Conservation (phyloP, 176 grass and related monocot species). For the Carex pumila region DNA sequence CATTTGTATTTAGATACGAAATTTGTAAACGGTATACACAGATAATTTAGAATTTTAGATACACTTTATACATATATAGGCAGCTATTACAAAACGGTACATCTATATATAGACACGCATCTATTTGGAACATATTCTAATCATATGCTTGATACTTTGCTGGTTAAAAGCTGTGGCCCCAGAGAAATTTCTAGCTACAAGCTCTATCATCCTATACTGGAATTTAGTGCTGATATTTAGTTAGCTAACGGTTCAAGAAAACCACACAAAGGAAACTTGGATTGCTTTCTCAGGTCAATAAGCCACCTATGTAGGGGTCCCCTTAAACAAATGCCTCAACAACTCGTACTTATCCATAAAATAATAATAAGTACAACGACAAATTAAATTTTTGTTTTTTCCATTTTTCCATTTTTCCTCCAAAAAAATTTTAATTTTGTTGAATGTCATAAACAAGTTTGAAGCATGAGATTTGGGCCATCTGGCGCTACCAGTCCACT, state of each 20-base stretch:
- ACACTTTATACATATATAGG: not conserved
- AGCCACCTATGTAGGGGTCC: conserved; percentile 1
- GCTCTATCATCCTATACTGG: not conserved
- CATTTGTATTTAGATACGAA: not conserved
- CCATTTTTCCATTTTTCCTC: not conserved
- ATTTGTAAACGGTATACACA: not conserved
- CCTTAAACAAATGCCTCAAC: not conserved
- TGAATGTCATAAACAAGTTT: not conserved
- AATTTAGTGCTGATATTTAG: not conserved
- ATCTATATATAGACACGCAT: not conserved
- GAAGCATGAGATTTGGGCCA: not conserved
- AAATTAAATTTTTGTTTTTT: not conserved
- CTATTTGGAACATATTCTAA: not conserved
- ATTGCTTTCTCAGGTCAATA: not conserved
- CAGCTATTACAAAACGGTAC: not conserved
- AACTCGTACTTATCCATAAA: conserved; percentile 10
- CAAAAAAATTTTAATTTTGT: not conserved
- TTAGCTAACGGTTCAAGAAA: not conserved
- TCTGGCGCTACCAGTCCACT: not conserved
- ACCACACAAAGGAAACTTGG: not conserved
- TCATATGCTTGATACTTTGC: not conserved
- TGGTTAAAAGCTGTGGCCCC: not conserved
- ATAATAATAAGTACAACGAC: not conserved
- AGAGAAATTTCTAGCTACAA: not conserved
- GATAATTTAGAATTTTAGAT: not conserved